Base-by-base conservation (phyloP, 192 early-diverging fungal genomes). In the Powellomyces hirtus region DNA sequence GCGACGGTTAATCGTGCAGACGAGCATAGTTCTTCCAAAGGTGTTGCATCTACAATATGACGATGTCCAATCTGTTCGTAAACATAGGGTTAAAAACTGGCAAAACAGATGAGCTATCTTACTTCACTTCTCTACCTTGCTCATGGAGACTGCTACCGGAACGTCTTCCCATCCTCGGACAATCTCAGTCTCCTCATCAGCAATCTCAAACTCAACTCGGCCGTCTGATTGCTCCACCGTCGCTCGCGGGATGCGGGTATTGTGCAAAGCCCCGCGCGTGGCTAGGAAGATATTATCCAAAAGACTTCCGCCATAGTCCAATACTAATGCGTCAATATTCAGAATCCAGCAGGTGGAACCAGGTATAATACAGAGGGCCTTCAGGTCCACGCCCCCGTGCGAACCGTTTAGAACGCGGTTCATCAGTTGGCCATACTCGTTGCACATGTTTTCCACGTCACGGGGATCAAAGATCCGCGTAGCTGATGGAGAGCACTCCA, bases 221-320 rank as follows among this genome's bases (percentile, higher is more conserved):
- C 92, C 93, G 68, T 94, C 85, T 26, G 90, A 65, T 27, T 90
- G 88, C 75, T 94, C 89, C 6, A 98, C 87, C 3, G 86, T 83
- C 24, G 90, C 91, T 38, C 91, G 87, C 30, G 96, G 94, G 50
- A 97, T 85, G 66, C 81, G 79, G 16, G 97, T 95, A 67, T 94
- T 90, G 72, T 81, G 76, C n/a, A 99, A 78, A 26, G 97, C 96
- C 0, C 92, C 97, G 10, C 94, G 81, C 4, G 87, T 84, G 20
- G 94, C 93, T 77, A 93, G 84, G 44, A 93, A 87, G 51, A 97
- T 84, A 16, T 88, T 77, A 77, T 99, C 97, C 18, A 92, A 65
- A 37, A 96, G 62, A 64, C 92, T 92, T 20, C 97, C 97, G 33
- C 84, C 91, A 68, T 88, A 92, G 53, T 95, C 93, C 64, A 99